Base-by-base conservation (phyloP, 2,329 filamentous ascomycete genomes). In the Aspergillus sp. region DNA sequence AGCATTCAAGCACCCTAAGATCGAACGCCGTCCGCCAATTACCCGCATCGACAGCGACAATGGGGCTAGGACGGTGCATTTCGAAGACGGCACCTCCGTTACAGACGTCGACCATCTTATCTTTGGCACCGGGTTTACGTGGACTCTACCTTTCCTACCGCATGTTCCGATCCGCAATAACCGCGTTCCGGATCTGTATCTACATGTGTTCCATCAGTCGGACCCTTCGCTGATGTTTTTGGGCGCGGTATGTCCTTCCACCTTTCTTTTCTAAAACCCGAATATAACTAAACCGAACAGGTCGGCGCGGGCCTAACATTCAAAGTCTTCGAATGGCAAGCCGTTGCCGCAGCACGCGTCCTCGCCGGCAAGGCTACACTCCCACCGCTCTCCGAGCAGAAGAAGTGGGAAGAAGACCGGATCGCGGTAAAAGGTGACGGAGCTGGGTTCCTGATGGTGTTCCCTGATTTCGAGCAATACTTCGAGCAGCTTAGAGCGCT, bases 291-390 rank as follows among this genome's bases (percentile, higher is more conserved):
- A 24, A 11, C 4, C 1, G 9, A 30, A 70, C 38, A 74, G 71
- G 69, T 74, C 22, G 69, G 70, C 9, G 73, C 68, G 1, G 73
- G 73, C 1, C 61, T 89, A 26, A 89, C 86, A 0, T 89, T 89
- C 73, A 87, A 86, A 66, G 80, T 88, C 36, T 88, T 87, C 57
- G 86, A 89, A 71, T 88, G 84, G 83, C 86, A 89, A 68, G 85
- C 85, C 8, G 85, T 88, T 0, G 77, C 83, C 2, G 83, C 81
- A 0, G 85, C 86, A 2, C 75, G 85, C 0, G 70, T 86, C 1
- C 76, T 88, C 0, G 80, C 85, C 0, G 83, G 83, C 0, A 76
- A 83, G 2, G 80, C 79, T 0, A 70, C 62, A 0, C 70, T 88
- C 1, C 86, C 86, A 0, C 61, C 79, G 0, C 43, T 74, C 0